phyloP scores from a whole-genome alignment of 1,284 basidiomycete species.

The Rhodotorula sp. region DNA sequence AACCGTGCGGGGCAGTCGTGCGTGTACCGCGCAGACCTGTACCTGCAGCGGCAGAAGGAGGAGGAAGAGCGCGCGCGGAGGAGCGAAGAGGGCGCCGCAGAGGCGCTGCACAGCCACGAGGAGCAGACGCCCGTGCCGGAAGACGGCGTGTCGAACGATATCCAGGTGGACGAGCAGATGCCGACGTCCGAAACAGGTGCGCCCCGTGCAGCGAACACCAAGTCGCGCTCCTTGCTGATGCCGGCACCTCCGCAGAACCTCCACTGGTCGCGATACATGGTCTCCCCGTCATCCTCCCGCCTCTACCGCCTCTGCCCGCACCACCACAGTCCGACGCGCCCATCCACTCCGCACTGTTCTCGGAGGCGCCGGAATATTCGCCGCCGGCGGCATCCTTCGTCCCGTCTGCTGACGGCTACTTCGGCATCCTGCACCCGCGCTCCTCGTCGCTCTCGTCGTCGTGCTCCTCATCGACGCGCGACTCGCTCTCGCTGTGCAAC shows the following conservation, averaged over 20 bases:
- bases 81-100: neutral
- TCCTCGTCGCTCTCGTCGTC: neutral
- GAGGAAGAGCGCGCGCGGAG: neutral
- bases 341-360: neutral
- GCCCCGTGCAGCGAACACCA: too few relatives aligned
- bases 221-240: too few relatives aligned
- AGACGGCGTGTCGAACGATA: too few relatives aligned
- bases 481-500: neutral
- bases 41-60: neutral
- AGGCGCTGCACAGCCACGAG: neutral
- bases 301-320: neutral
- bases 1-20: constrained; percentile 7
- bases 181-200: too few relatives aligned
- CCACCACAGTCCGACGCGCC: neutral
- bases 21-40: constrained; percentile 27
- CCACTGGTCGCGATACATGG: too few relatives aligned
- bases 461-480: neutral
- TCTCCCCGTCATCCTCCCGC: constrained; percentile 5
- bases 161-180: too few relatives aligned
- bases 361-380: neutral
- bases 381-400: neutral
- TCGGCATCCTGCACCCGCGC: neutral
- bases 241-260: too few relatives aligned
- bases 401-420: neutral
- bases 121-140: too few relatives aligned